These are phyloP conservation scores for Ophiostoma himal-ulmi DNA, from an alignment of 2,329 filamentous ascomycete species.

Conservation along the genomic window DNA sequence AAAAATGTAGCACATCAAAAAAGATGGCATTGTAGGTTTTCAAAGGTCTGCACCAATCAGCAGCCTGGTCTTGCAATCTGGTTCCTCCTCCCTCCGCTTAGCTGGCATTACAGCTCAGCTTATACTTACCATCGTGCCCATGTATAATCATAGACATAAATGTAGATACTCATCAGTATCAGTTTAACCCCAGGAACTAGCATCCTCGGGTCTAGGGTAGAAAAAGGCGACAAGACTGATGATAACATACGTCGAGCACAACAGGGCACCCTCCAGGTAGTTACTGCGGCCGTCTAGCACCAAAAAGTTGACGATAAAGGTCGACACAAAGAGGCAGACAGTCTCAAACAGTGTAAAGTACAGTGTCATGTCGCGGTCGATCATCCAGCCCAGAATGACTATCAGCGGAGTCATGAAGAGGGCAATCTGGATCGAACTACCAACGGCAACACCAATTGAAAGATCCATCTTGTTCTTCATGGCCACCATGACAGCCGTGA, in stretches of 20 bases:
- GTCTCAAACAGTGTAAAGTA: constrained; percentile 90
- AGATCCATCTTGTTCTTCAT: constrained; percentile 73
- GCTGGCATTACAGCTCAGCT: not conserved
- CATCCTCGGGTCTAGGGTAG: constrained; percentile 42
- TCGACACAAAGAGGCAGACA: constrained; percentile 74
- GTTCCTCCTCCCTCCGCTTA: not conserved
- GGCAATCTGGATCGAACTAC: constrained; percentile 66
- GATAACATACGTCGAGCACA: constrained; percentile 63
- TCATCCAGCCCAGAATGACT: constrained; percentile 65
- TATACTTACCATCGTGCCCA: not conserved
- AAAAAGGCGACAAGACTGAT: constrained; percentile 63
- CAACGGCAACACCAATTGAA: constrained; percentile 65
- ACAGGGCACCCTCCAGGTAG: constrained; percentile 71
- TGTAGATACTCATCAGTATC: not conserved
- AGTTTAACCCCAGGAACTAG: constrained; percentile 21
- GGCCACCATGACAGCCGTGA: constrained; percentile 61
- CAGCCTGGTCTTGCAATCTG: not conserved
- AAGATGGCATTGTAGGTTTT: not conserved
- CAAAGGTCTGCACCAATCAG: not conserved
- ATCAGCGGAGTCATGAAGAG: constrained; percentile 65
- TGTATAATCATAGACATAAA: not conserved
- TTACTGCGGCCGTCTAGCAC: constrained; percentile 81
- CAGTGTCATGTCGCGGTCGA: constrained; percentile 64
- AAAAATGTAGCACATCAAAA: not conserved
- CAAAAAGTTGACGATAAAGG: constrained; percentile 82